A percentile compares a stretch with the other conserved stretches of the same genome.
These are phyloP conservation scores for Lasiosphaeria ovina DNA, from an alignment of 495 filamentous ascomycete genomes.

Conservation along the genomic window DNA sequence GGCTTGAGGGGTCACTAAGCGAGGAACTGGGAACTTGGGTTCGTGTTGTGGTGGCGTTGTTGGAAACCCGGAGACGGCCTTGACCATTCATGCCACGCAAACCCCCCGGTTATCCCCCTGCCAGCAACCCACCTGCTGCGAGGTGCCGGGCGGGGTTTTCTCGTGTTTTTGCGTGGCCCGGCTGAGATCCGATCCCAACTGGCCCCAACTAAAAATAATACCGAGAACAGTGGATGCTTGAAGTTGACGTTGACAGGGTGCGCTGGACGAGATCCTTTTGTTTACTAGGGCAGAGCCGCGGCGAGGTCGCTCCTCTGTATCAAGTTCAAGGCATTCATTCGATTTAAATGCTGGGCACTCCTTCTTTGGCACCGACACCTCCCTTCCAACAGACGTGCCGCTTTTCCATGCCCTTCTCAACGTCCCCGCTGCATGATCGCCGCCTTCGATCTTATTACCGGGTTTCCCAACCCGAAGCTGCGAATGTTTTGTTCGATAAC, in stretches of 20 bases:
- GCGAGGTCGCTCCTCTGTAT: no score
- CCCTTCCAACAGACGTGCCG: not conserved
- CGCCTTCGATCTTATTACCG: not conserved
- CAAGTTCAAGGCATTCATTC: no score
- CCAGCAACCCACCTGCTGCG: not conserved
- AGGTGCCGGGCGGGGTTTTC: slow-evolving; percentile 6
- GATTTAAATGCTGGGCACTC: no score
- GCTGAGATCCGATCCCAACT: not conserved
- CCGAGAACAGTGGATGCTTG: not conserved
- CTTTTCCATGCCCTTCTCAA: not conserved
- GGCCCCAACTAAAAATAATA: slow-evolving; percentile 12
- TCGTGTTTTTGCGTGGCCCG: slow-evolving; percentile 1
- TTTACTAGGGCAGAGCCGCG: no score
- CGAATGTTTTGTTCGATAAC: not conserved
- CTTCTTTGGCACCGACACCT: not conserved
- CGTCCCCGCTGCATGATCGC: not conserved
- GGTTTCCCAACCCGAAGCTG: not conserved
- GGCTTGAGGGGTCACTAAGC: not conserved
- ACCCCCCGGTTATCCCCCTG: slow-evolving; percentile 9
- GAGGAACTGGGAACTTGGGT: not conserved
- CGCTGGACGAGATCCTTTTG: no score
- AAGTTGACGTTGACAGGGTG: not conserved
- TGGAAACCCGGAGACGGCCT: slow-evolving; percentile 9
- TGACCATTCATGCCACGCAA: slow-evolving; percentile 7
- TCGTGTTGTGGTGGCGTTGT: slow-evolving; percentile 12